These are phyloP conservation scores for Cercophora sp. DNA, from an alignment of 495 filamentous ascomycete genomes.

Conservation along the genomic window DNA sequence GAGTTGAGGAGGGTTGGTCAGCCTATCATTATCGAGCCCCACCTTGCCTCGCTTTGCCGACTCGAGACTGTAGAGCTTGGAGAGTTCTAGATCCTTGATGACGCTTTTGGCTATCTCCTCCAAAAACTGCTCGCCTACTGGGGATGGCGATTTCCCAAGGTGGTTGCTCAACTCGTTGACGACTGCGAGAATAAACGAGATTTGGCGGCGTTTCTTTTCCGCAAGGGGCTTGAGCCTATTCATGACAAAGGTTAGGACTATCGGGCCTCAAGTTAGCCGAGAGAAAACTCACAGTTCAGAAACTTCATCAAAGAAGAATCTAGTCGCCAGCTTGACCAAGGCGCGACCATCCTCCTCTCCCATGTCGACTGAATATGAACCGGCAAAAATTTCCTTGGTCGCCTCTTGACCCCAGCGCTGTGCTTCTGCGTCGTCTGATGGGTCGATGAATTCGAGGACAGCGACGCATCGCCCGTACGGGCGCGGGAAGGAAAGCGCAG, in stretches of 20 bases:
- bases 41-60: too few relatives aligned
- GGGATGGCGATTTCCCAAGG: not conserved
- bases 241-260: not conserved
- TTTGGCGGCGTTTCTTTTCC: conserved; percentile 11
- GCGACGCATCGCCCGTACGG: not conserved
- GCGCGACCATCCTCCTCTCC: conserved; percentile 4
- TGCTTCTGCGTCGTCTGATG: not conserved
- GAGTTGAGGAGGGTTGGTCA: too few relatives aligned
- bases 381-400: not conserved
- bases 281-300: not conserved
- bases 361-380: not conserved
- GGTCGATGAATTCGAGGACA: not conserved
- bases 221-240: conserved; percentile 8
- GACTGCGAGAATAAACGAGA: conserved; percentile 13
- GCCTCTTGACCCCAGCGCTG: not conserved
- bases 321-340: not conserved
- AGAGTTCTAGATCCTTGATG: too few relatives aligned
- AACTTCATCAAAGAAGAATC: not conserved
- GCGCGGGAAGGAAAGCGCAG: conserved; percentile 4
- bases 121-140: not conserved
- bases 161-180: conserved; percentile 8
- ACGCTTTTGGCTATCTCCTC: not conserved
- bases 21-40: too few relatives aligned
- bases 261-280: not conserved
- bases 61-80: too few relatives aligned